phyloP scores from a whole-genome alignment of 1,284 basidiomycete genomes.

The Pascua sp. region DNA sequence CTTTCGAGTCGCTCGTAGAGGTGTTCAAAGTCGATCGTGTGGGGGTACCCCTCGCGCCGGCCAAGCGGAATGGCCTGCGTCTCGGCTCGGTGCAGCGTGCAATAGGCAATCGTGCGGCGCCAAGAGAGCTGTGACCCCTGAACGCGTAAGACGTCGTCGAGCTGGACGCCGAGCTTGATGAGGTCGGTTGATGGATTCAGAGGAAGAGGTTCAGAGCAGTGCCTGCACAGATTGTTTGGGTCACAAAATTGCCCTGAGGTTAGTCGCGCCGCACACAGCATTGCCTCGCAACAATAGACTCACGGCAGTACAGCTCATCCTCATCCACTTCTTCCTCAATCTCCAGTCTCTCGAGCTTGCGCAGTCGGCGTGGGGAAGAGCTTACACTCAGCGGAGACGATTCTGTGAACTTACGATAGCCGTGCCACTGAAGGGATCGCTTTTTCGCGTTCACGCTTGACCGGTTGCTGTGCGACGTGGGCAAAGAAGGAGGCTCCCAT shows the following conservation, averaged over 20 bases:
- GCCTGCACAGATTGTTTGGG: constrained; percentile 11
- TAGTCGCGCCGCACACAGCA: neutral
- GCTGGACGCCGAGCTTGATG: neutral
- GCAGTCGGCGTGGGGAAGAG: no score
- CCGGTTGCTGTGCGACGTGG: no score
- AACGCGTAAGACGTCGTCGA: neutral
- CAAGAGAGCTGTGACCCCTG: neutral
- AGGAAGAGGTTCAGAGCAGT: constrained; percentile 28
- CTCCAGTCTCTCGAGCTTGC: neutral
- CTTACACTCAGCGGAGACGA: no score
- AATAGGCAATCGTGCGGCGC: constrained; percentile 23
- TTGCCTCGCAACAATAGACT: neutral
- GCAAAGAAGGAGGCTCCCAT: no score
- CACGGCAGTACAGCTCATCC: constrained; percentile 7
- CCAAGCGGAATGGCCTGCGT: constrained; percentile 37
- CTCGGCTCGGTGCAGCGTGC: constrained; percentile 38
- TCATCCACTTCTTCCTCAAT: neutral
- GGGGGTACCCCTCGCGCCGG: constrained; percentile 33
- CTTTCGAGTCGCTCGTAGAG: constrained; percentile 28
- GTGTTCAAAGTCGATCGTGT: constrained; percentile 28
- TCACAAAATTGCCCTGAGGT: constrained; percentile 3
- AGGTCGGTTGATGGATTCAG: constrained; percentile 17
- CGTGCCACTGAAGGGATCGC: no score
- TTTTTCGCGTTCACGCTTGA: no score
- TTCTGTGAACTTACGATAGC: no score